A percentile compares a stretch with the other conserved stretches of the same genome.
Evolutionary conservation across 1,284 basidiomycete genomes (phyloP).

Genomic region (Inonotus obliquus): DNA sequence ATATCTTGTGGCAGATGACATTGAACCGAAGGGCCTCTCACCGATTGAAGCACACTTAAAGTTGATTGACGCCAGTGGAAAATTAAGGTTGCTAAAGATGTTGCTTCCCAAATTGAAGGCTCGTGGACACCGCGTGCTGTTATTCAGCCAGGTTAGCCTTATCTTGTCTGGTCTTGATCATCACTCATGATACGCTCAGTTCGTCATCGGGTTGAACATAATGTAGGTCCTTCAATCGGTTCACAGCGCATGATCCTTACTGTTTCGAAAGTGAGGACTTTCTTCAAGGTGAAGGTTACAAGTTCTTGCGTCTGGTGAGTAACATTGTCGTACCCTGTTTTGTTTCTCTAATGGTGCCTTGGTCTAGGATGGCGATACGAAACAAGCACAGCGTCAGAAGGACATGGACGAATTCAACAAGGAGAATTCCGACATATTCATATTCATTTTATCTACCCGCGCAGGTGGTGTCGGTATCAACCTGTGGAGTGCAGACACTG

Average conservation of each 20-base stretch:
- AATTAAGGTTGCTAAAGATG: slow-evolving; percentile 79
- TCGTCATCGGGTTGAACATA: slow-evolving; percentile 86
- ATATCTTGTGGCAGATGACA: slow-evolving; percentile 78
- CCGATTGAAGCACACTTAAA: slow-evolving; percentile 67
- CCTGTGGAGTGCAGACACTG: slow-evolving; percentile 83
- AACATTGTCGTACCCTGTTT: not conserved
- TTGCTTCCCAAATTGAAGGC: slow-evolving; percentile 86
- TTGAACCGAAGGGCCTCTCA: slow-evolving; percentile 71
- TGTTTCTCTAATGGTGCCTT: slow-evolving; percentile 20
- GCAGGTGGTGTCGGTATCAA: slow-evolving; percentile 98
- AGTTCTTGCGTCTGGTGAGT: slow-evolving; percentile 82
- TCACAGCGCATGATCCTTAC: not conserved
- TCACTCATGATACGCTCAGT: slow-evolving; percentile 45
- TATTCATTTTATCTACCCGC: slow-evolving; percentile 90
- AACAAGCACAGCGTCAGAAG: slow-evolving; percentile 83
- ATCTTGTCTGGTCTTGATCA: slow-evolving; percentile 3
- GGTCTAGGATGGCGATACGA: slow-evolving; percentile 82
- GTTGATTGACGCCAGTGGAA: slow-evolving; percentile 82
- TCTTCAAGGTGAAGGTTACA: slow-evolving; percentile 82
- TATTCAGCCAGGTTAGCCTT: slow-evolving; percentile 88
- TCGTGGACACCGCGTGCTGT: slow-evolving; percentile 88
- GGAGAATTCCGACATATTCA: slow-evolving; percentile 80
- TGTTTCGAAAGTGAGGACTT: slow-evolving; percentile 71
- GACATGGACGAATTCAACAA: slow-evolving; percentile 94
- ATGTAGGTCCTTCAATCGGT: slow-evolving; percentile 32